Base-by-base conservation (phyloP, 768 basidiomycete genomes). In the Russula sp. region DNA sequence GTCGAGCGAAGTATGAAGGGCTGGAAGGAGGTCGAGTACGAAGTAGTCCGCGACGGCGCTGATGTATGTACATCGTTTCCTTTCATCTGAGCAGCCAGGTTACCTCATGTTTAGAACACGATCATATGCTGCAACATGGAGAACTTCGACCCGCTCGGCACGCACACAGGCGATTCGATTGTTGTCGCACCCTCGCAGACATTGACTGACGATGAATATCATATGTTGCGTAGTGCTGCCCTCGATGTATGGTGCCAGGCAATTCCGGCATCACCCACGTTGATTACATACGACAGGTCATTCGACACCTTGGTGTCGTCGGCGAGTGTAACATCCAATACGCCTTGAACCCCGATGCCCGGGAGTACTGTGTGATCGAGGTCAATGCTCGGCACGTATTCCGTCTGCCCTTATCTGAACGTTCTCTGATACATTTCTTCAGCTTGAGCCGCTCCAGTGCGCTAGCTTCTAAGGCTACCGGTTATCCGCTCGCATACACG, bases 101-200 rank as follows among this genome's bases (percentile, higher is more conserved):
- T 34, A 2, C 20, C 18, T 11, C 13, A 13, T 55, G n/a, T 49
- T 18, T 70, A 93, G 91, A 97, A 98, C 79, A 98, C 95, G 32
- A 99, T 99, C 75, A 98, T 98, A 70, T 98, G 95, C 78, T 98
- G 96, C 77, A 95, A 95, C 76, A 96, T 96, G 93, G 93, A 98
- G 77, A 98, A 99, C 77, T 99, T 99, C 68, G 97, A 99, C 72
- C 97, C 97, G 42, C 88, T 98, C 63, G 97, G 97, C 67, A 98
- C 93, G 27, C 97, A 99, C 74, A 99, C 97, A 20, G 97, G 97
- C 68, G 97, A 98, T 75, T 98, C 97, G 13, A 99, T 99, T 72
- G 97, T 99, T 71, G 94, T 98, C 48, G 97, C 97, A 3, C 97
- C 97, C 1, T 98, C 95, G 4, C 97, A 99, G 75, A 98, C 97